Percentiles rank a stretch among this genome's conserved stretches.
These are phyloP conservation scores for Epichloe sibirici DNA, from an alignment of 2,329 filamentous ascomycete species.

Conservation along the genomic window DNA sequence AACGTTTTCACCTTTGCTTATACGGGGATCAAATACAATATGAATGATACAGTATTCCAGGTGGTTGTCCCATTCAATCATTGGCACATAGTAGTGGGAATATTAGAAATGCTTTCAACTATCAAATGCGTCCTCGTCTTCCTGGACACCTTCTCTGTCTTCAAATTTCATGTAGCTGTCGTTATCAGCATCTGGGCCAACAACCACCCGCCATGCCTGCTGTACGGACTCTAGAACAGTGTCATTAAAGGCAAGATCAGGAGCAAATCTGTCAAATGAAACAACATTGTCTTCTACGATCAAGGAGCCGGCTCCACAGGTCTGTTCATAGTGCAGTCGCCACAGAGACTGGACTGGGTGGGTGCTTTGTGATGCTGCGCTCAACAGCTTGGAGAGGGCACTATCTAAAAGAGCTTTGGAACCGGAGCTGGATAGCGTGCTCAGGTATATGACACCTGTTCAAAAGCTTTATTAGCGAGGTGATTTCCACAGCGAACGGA, in stretches of 20 bases:
- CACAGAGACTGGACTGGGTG: constrained; percentile 29
- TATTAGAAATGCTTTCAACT: constrained; percentile 9
- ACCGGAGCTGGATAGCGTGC: constrained; percentile 21
- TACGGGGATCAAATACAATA: no score
- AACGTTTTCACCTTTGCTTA: no score
- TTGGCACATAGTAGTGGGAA: not conserved
- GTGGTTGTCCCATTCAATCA: not conserved
- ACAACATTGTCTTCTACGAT: constrained; percentile 32
- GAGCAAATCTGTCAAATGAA: constrained; percentile 43
- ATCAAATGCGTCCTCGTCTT: constrained; percentile 45
- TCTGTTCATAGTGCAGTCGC: constrained; percentile 44
- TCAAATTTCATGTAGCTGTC: constrained; percentile 64
- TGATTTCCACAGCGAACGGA: not conserved
- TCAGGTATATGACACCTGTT: constrained; percentile 23
- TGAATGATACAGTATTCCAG: not conserved
- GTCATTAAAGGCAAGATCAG: constrained; percentile 67
- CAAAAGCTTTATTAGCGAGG: constrained; percentile 19
- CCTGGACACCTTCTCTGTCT: constrained; percentile 52
- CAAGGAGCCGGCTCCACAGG: constrained; percentile 15
- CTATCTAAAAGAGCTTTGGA: constrained; percentile 26
- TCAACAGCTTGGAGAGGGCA: constrained; percentile 31
- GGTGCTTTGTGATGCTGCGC: constrained; percentile 15
- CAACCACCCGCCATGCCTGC: constrained; percentile 55
- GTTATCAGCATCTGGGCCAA: constrained; percentile 33
- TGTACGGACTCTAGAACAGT: constrained; percentile 52